Percentiles rank a stretch among this genome's conserved stretches.
Conservation (phyloP, 208 protist genomes). For the Acanthamoeba royreba region DNA sequence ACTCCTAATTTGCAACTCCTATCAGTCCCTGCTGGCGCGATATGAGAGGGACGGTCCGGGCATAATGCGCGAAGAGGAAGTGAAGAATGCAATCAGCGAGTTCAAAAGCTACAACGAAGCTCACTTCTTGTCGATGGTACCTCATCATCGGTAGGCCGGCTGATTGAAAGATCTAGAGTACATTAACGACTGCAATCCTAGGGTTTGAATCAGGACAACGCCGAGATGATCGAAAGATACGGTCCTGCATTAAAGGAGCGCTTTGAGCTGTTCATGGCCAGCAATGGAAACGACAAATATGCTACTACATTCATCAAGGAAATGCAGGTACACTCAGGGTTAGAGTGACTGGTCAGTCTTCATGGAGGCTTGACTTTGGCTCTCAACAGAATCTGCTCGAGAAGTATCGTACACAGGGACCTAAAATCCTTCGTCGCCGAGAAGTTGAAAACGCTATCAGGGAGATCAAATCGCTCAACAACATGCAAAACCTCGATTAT, state of each 20-base stretch:
- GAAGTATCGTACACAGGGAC: not conserved
- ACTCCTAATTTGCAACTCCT: too few species aligned
- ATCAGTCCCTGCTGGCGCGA: not conserved
- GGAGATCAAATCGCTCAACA: not conserved
- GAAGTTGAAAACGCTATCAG: not conserved
- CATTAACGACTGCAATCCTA: not conserved
- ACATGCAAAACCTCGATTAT: not conserved
- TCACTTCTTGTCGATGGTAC: not conserved
- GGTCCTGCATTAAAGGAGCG: not conserved
- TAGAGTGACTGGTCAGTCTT: too few species aligned
- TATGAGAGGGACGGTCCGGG: not conserved
- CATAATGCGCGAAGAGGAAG: not conserved
- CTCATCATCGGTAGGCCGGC: not conserved
- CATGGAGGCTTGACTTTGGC: too few species aligned
- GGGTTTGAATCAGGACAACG: not conserved
- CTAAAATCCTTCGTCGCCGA: not conserved
- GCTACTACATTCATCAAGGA: not conserved
- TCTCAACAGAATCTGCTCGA: not conserved
- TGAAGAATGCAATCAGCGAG: not conserved
- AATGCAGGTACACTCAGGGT: not conserved
- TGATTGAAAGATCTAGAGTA: not conserved
- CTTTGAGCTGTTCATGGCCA: not conserved
- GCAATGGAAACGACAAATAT: not conserved
- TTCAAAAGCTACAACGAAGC: not conserved
- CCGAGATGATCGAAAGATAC: not conserved